Percentiles rank a stretch among this genome's conserved stretches.
Evolutionary conservation across 2,329 filamentous ascomycete species (phyloP).

Genomic region (Colletotrichum sojae): DNA sequence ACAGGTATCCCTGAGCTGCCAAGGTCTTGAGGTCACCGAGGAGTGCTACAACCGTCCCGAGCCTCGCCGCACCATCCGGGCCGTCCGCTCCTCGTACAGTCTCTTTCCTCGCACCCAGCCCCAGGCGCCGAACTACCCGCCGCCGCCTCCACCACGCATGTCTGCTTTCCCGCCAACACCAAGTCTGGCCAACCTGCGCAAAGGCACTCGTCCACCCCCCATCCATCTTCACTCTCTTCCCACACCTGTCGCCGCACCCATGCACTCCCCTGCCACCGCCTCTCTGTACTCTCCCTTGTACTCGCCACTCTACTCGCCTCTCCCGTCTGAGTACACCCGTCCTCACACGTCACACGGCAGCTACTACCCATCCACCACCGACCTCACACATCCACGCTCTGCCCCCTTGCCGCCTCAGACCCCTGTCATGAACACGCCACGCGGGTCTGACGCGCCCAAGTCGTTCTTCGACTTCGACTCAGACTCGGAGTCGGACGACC

Average conservation of each 20-base stretch:
- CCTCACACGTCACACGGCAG: slow-evolving; percentile 37
- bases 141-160: slow-evolving; percentile 30
- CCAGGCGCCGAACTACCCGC: slow-evolving; percentile 15
- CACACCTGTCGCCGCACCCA: slow-evolving; percentile 9
- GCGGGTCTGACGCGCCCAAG: slow-evolving; percentile 19
- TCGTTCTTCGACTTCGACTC: slow-evolving; percentile 43
- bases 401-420: slow-evolving; percentile 34
- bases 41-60: slow-evolving; percentile 10
- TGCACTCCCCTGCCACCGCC: slow-evolving; percentile 32
- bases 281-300: slow-evolving; percentile 37
- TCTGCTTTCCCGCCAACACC: slow-evolving; percentile 13
- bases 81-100: slow-evolving; percentile 41
- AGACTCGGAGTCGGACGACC: slow-evolving; percentile 39
- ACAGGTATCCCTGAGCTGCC: slow-evolving; percentile 8
- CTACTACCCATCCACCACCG: slow-evolving; percentile 25
- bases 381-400: slow-evolving; percentile 39
- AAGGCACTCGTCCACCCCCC: slow-evolving; percentile 35
- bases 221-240: slow-evolving; percentile 40
- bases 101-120: slow-evolving; percentile 38
- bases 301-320: slow-evolving; percentile 29
- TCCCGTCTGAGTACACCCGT: slow-evolving; percentile 24
- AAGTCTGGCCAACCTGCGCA: slow-evolving; percentile 30
- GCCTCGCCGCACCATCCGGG: slow-evolving; percentile 42
- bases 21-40: slow-evolving; percentile 1
- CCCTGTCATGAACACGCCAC: neutral